Conservation (phyloP, 352 stramenopile genomes). For the Globisporangium polare region DNA sequence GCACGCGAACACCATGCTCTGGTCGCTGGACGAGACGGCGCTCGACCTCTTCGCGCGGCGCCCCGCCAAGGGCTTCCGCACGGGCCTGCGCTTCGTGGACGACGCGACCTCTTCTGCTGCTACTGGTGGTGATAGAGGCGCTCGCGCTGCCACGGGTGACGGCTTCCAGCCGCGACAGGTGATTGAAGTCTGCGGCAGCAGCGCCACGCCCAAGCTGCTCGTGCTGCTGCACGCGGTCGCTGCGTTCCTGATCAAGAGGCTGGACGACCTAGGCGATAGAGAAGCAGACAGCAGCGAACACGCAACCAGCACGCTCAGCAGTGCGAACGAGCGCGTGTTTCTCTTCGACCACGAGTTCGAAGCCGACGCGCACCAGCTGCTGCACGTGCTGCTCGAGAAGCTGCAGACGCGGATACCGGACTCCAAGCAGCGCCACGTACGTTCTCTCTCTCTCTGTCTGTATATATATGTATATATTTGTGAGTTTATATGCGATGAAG, state of each 20-base stretch:
- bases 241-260: conserved; percentile 40
- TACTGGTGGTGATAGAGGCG: neutral
- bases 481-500: neutral
- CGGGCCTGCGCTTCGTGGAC: conserved; percentile 51
- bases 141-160: conserved; percentile 12
- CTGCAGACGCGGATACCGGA: conserved; percentile 6
- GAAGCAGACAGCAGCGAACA: neutral
- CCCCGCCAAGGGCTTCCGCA: conserved; percentile 46
- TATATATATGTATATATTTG: too few species aligned
- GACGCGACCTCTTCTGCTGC: conserved; percentile 20
- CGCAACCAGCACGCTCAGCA: neutral
- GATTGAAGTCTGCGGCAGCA: conserved; percentile 49
- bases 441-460: too few species aligned
- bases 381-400: conserved; percentile 20
- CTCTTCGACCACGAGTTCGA: conserved; percentile 69
- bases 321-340: conserved; percentile 38
- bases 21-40: conserved; percentile 59
- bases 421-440: conserved; percentile 12
- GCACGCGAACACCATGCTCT: conserved; percentile 13
- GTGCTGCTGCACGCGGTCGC: conserved; percentile 56
- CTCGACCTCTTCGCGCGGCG: conserved; percentile 70
- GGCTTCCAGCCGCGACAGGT: conserved; percentile 58
- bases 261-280: conserved; percentile 1
- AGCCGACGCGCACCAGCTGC: conserved; percentile 24
- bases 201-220: conserved; percentile 32